Percentiles rank a stretch among this genome's conserved stretches.
phyloP scores from a whole-genome alignment of 768 basidiomycete genomes.

The Hirschioporus abietinus region DNA sequence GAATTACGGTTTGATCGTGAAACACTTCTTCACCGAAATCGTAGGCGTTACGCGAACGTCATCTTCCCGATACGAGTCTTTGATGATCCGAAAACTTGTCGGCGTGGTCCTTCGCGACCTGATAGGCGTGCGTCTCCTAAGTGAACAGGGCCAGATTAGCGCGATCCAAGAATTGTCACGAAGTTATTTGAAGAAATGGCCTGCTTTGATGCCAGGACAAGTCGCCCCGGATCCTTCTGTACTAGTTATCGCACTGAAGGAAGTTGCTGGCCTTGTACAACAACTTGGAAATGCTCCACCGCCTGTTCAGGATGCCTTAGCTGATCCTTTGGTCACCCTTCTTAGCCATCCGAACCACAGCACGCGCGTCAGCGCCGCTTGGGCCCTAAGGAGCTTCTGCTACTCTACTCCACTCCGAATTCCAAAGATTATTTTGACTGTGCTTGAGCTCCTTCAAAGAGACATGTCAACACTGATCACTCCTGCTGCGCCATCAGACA shows the following conservation, averaged over 20 bases:
- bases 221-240: conserved; percentile 60
- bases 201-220: conserved; percentile 86
- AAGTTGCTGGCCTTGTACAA: conserved; percentile 80
- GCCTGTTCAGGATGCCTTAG: conserved; percentile 83
- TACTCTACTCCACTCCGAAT: conserved; percentile 82
- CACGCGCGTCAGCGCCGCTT: conserved; percentile 81
- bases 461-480: conserved; percentile 72
- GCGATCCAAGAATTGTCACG: conserved; percentile 85
- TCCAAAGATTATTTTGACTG: conserved; percentile 68
- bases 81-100: conserved; percentile 68
- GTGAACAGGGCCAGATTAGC: conserved; percentile 89
- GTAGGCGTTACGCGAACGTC: conserved; percentile 53
- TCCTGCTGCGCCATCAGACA: conserved; percentile 66
- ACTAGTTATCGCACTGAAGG: conserved; percentile 69
- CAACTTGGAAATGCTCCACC: conserved; percentile 91
- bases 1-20: conserved; percentile 75
- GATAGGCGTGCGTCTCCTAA: conserved; percentile 82
- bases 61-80: conserved; percentile 59
- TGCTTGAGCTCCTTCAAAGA: conserved; percentile 79
- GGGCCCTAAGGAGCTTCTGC: conserved; percentile 88
- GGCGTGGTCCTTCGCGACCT: conserved; percentile 79
- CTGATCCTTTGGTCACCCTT: conserved; percentile 80
- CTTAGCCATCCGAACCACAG: conserved; percentile 84
- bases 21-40: conserved; percentile 76
- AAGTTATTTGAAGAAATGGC: conserved; percentile 86